A percentile compares a stretch with the other conserved stretches of the same genome.
These are phyloP conservation scores for Berkeleyomyces basicola DNA, from an alignment of 2,329 filamentous ascomycete genomes.

Conservation along the genomic window DNA sequence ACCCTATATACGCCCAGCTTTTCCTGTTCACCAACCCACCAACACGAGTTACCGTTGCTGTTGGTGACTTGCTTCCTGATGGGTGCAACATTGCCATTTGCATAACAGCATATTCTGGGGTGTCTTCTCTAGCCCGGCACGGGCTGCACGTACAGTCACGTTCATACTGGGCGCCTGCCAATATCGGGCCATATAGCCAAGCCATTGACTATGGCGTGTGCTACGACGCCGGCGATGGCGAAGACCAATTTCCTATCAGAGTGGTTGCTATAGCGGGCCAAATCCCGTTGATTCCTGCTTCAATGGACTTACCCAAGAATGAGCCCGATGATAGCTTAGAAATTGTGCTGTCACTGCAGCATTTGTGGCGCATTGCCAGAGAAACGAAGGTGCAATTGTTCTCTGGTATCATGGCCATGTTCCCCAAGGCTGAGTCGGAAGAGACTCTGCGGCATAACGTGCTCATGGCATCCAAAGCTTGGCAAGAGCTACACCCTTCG, in stretches of 20 bases:
- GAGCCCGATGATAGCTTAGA: constrained; percentile 31
- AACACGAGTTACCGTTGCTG: constrained; percentile 67
- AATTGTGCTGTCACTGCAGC: constrained; percentile 62
- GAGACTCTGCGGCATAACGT: constrained; percentile 23
- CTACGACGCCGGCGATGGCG: constrained; percentile 17
- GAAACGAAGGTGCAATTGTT: constrained; percentile 59
- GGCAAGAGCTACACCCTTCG: constrained; percentile 28
- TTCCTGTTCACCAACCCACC: constrained; percentile 72
- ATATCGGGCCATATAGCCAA: constrained; percentile 95
- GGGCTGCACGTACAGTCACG: constrained; percentile 79
- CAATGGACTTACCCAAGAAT: constrained; percentile 45
- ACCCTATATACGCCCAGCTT: constrained; percentile 55
- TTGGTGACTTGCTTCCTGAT: constrained; percentile 47
- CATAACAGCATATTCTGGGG: constrained; percentile 25
- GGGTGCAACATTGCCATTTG: constrained; percentile 44
- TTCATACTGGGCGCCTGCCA: constrained; percentile 95
- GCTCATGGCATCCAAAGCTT: constrained; percentile 28
- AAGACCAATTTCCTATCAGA: constrained; percentile 46
- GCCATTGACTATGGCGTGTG: constrained; percentile 41
- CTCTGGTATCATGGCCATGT: constrained; percentile 59
- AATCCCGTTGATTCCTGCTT: constrained; percentile 69
- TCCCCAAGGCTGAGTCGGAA: constrained; percentile 28
- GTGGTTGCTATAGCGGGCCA: constrained; percentile 66
- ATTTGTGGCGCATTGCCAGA: constrained; percentile 67
- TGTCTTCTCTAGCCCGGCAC: constrained; percentile 26